phyloP scores from a whole-genome alignment of 495 filamentous ascomycete species.

The Tirmania nivea region DNA sequence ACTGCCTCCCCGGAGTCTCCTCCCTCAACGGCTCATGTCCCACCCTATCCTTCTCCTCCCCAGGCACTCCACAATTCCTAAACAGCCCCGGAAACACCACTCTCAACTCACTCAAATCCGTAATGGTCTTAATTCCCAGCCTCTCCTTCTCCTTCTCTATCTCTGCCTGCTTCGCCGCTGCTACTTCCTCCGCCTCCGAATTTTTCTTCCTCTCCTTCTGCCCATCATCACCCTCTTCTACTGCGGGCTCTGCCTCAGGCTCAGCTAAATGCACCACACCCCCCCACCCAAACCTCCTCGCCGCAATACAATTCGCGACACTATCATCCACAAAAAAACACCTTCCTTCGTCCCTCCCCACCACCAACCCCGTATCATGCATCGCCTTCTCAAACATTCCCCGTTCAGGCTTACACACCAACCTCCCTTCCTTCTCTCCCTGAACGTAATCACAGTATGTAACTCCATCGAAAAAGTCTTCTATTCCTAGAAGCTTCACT shows the following conservation, averaged over 20 bases:
- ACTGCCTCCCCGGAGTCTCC: not conserved
- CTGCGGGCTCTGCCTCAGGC: conserved; percentile 27
- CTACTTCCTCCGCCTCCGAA: too few relatives aligned
- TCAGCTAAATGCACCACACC: conserved; percentile 43
- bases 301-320: conserved; percentile 14
- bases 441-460: conserved; percentile 70
- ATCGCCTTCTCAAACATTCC: conserved; percentile 66
- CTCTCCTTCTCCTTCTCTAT: too few relatives aligned
- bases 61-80: not conserved
- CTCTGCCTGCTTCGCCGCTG: too few relatives aligned
- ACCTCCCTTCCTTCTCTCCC: conserved; percentile 23
- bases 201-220: conserved; percentile 17
- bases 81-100: conserved; percentile 15
- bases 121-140: too few relatives aligned
- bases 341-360: conserved; percentile 8
- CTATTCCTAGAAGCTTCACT: conserved; percentile 54
- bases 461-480: conserved; percentile 78
- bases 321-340: conserved; percentile 19
- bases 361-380: conserved; percentile 23
- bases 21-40: not conserved
- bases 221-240: conserved; percentile 30
- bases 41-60: not conserved
- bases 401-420: conserved; percentile 67
- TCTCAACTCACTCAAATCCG: conserved; percentile 10
- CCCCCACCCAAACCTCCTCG: conserved; percentile 18